Evolutionary conservation across 768 basidiomycete species (phyloP).

Genomic region (Cubamyces sp.): DNA sequence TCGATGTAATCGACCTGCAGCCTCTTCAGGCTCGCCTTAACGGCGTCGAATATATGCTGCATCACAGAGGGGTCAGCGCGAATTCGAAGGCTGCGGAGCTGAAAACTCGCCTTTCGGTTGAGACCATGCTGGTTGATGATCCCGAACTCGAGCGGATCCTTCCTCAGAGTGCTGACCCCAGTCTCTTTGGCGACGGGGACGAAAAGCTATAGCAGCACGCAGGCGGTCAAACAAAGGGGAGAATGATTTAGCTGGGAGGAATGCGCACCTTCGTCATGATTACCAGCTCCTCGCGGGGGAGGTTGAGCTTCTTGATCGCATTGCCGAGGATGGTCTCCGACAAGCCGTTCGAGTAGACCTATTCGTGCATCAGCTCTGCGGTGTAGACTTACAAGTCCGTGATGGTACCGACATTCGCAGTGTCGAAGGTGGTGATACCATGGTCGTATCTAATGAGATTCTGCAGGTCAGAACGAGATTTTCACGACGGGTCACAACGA

Average conservation of each 20-base stretch:
- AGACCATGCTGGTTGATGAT: conserved; percentile 44
- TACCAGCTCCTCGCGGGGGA: conserved; percentile 52
- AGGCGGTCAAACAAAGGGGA: background rate
- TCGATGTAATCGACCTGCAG: conserved; percentile 59
- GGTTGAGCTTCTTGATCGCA: conserved; percentile 46
- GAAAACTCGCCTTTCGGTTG: conserved; percentile 42
- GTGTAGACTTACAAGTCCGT: too few relatives aligned
- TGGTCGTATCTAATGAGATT: conserved; percentile 37
- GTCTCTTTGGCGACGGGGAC: conserved; percentile 6
- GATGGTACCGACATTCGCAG: conserved; percentile 35
- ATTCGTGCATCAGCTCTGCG: too few relatives aligned
- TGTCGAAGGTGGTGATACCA: conserved; percentile 44
- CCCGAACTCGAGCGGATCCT: conserved; percentile 29
- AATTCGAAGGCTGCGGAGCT: conserved; percentile 11
- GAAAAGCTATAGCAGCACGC: conserved; percentile 9
- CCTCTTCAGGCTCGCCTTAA: conserved; percentile 39
- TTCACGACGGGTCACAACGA: background rate
- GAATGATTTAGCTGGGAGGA: background rate
- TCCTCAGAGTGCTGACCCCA: conserved; percentile 17
- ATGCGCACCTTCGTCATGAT: conserved; percentile 50
- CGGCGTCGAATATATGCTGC: conserved; percentile 23
- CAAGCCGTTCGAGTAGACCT: too few relatives aligned
- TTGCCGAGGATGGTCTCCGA: conserved; percentile 46
- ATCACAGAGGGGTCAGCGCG: background rate
- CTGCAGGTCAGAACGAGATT: too few relatives aligned